Percentiles rank a stretch among this genome's conserved stretches.
Conservation (phyloP, 345 rosid genomes). For the Firmiana major region DNA sequence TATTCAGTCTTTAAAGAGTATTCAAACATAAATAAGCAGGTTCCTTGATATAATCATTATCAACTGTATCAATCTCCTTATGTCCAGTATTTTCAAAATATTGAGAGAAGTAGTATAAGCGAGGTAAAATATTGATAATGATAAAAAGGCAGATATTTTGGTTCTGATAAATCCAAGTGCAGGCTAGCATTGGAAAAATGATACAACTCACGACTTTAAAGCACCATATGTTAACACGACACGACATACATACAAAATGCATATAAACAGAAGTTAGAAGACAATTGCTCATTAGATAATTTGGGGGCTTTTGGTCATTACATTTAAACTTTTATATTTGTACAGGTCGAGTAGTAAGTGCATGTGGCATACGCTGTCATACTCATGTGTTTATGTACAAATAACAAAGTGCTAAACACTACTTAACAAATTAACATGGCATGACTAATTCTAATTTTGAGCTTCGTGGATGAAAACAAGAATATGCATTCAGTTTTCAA, state of each 20-base stretch:
- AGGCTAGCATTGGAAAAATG: background rate
- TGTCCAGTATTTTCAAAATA: background rate
- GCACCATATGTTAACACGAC: background rate
- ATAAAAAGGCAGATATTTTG: background rate
- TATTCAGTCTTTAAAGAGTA: background rate
- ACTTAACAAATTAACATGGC: background rate
- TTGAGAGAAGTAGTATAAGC: background rate
- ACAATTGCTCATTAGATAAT: no score
- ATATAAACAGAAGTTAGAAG: no score
- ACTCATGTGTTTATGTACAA: background rate
- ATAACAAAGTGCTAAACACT: background rate
- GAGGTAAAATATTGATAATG: background rate
- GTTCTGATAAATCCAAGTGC: background rate
- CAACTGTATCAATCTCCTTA: background rate
- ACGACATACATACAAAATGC: background rate
- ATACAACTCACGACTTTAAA: background rate
- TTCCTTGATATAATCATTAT: background rate
- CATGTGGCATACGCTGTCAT: no score
- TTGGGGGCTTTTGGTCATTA: no score
- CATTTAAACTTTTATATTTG: no score
- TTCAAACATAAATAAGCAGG: background rate
- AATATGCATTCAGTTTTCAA: background rate
- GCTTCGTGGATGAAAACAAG: background rate
- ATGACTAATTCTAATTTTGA: background rate
- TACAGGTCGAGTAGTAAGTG: no score